These are phyloP conservation scores for Zymoseptoria ardabiliae DNA, from an alignment of 2,329 filamentous ascomycete genomes.

Conservation along the genomic window DNA sequence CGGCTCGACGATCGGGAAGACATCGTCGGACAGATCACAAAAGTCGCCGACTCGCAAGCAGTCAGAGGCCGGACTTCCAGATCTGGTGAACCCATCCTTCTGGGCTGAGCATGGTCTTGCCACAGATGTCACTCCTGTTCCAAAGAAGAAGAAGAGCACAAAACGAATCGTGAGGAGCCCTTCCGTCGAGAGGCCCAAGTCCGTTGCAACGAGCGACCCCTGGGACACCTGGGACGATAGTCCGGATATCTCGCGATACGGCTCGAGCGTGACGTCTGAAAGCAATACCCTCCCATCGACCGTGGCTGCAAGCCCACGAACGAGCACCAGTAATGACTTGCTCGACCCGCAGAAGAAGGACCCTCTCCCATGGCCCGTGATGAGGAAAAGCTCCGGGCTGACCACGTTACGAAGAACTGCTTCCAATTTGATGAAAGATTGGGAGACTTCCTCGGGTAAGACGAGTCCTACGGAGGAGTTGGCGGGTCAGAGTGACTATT, in stretches of 20 bases:
- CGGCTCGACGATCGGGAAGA: slow-evolving; percentile 16
- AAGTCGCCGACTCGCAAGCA: slow-evolving; percentile 16
- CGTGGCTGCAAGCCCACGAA: slow-evolving; percentile 20
- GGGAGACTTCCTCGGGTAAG: slow-evolving; percentile 67
- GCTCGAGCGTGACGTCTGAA: slow-evolving; percentile 20
- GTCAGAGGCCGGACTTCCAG: slow-evolving; percentile 18
- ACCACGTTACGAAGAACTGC: slow-evolving; percentile 74
- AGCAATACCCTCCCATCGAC: slow-evolving; percentile 21
- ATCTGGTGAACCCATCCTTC: slow-evolving; percentile 25
- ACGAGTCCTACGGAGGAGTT: slow-evolving; percentile 22
- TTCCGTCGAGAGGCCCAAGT: slow-evolving; percentile 15
- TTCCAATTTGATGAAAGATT: slow-evolving; percentile 81
- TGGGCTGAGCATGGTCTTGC: slow-evolving; percentile 23
- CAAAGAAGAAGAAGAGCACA: slow-evolving; percentile 19
- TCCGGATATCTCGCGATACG: slow-evolving; percentile 17
- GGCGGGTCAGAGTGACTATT: slow-evolving; percentile 20
- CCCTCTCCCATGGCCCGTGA: slow-evolving; percentile 56
- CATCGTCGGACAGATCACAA: slow-evolving; percentile 11
- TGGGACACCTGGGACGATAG: slow-evolving; percentile 29
- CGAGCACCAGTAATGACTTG: slow-evolving; percentile 6
- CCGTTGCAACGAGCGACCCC: slow-evolving; percentile 20
- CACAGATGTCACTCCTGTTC: slow-evolving; percentile 9
- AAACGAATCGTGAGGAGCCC: slow-evolving; percentile 17
- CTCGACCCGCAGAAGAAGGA: slow-evolving; percentile 29
- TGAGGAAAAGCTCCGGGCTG: slow-evolving; percentile 61